Evolutionary conservation across 768 basidiomycete species (phyloP).

Genomic region (Trametes maxima): DNA sequence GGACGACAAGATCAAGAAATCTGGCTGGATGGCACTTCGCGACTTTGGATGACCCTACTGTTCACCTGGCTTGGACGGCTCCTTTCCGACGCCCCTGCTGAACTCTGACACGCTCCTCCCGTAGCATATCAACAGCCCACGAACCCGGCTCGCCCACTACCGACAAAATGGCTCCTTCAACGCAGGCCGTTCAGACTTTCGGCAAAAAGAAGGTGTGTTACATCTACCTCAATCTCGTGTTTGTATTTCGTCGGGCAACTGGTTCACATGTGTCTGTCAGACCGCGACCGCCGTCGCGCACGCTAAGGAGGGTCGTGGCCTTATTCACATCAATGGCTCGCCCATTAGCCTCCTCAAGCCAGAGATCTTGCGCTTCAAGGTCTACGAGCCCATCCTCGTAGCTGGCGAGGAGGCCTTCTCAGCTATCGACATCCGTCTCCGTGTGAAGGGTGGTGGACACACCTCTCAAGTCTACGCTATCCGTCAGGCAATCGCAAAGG

Average conservation of each 20-base stretch:
- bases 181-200: slow-evolving; percentile 97
- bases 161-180: slow-evolving; percentile 67
- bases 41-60: slow-evolving; percentile 42
- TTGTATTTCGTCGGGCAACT: no score
- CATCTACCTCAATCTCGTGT: not conserved
- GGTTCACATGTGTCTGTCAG: slow-evolving; percentile 44
- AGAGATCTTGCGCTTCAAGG: slow-evolving; percentile 94
- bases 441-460: slow-evolving; percentile 99
- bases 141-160: slow-evolving; percentile 25
- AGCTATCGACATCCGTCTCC: slow-evolving; percentile 92
- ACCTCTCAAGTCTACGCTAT: slow-evolving; percentile 99
- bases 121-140: slow-evolving; percentile 27
- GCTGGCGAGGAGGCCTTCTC: slow-evolving; percentile 88
- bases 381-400: slow-evolving; percentile 96
- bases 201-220: slow-evolving; percentile 96
- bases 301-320: slow-evolving; percentile 93
- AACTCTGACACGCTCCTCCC: slow-evolving; percentile 3
- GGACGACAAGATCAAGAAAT: slow-evolving; percentile 6
- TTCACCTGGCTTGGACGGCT: slow-evolving; percentile 19
- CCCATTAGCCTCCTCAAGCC: slow-evolving; percentile 96
- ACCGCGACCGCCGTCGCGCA: slow-evolving; percentile 98
- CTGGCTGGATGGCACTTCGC: slow-evolving; percentile 43
- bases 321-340: slow-evolving; percentile 95
- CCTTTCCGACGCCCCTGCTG: slow-evolving; percentile 10
- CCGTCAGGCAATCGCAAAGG: slow-evolving; percentile 98